These are phyloP conservation scores for Austropuccinia psidii DNA, from an alignment of 1,284 basidiomycete genomes.

Conservation along the genomic window DNA sequence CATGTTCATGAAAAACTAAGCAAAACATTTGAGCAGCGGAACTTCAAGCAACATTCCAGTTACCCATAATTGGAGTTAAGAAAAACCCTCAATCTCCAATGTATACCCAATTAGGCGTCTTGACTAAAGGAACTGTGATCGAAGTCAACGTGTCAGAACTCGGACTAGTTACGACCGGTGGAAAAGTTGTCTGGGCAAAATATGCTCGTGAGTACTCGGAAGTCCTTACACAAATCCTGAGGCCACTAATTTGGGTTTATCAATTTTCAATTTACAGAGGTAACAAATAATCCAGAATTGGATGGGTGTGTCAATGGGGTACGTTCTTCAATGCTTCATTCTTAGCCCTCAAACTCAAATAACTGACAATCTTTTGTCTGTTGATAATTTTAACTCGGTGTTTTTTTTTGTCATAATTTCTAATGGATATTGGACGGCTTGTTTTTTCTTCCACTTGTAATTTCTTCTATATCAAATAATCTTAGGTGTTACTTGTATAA, in stretches of 20 bases:
- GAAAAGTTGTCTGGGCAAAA: conserved; percentile 68
- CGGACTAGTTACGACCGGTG: conserved; percentile 97
- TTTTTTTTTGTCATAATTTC: too few relatives aligned
- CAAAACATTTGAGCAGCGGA: conserved; percentile 59
- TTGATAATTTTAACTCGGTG: too few relatives aligned
- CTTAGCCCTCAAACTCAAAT: too few relatives aligned
- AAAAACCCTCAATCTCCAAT: conserved; percentile 99
- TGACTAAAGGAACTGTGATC: conserved; percentile 97
- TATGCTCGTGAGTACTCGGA: conserved; percentile 41
- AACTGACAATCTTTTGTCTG: too few relatives aligned
- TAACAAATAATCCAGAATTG: conserved; percentile 55
- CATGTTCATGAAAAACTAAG: not conserved
- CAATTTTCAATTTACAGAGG: conserved; percentile 18
- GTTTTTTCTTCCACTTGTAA: too few relatives aligned
- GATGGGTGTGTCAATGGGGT: conserved; percentile 95
- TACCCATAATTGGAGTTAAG: conserved; percentile 96
- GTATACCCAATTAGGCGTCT: conserved; percentile 69
- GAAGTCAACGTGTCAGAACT: conserved; percentile 97
- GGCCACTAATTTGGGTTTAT: not conserved
- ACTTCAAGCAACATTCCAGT: conserved; percentile 95
- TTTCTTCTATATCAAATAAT: too few relatives aligned
- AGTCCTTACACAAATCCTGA: not conserved
- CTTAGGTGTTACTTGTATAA: too few relatives aligned
- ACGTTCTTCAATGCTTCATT: not conserved
- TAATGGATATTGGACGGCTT: too few relatives aligned